Base-by-base conservation (phyloP, 192 early-diverging fungal species). In the Backusella morwellensis region DNA sequence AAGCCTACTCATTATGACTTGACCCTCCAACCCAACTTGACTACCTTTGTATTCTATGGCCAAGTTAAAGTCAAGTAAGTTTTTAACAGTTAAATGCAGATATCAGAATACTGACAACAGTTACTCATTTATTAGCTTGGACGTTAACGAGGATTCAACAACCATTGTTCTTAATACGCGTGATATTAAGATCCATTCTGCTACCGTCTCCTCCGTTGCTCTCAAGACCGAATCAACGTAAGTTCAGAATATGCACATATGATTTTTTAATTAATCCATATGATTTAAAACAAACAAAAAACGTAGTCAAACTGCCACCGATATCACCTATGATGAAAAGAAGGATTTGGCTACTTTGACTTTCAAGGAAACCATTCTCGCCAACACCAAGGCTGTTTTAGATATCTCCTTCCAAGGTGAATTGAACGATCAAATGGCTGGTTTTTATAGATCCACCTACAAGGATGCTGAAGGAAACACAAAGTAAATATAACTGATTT, bases 381-480 rank as follows among this genome's bases (percentile, higher is more conserved):
- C 87, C 32, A 84, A 84, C 66, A 82, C 86, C n/a, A 85, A 88
- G n/a, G 90, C 86, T 15, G 82, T 85, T 26, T 78, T 95, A 71
- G 70, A 81, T 35, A 84, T 95, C n/a, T 66, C 73, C 35, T 95
- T 94, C 78, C 83, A 86, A 36, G 91, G 93, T 76, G 80, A 88
- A 35, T 85, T 93, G 66, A 95, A 95, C 79, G 92, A 99, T 82
- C 89, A 94, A 80, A 96, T 99, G 96, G 88, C 89, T 50, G 97
- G 98, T 17, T 99, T 99, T 82, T 99, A 99, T 86, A 90, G 96
- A 71, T 92, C 90, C 72, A 86, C 88, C 35, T 98, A 94, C 85
- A 89, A 87, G 35, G 90, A 91, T 73, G 84, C 80, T 1, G 78
- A 92, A 68, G 93, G 87, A 71, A 77, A 84, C 14, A 80, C 76